Evolutionary conservation across 345 rosid genomes (phyloP).

Genomic region (Fremontodendron californicum): DNA sequence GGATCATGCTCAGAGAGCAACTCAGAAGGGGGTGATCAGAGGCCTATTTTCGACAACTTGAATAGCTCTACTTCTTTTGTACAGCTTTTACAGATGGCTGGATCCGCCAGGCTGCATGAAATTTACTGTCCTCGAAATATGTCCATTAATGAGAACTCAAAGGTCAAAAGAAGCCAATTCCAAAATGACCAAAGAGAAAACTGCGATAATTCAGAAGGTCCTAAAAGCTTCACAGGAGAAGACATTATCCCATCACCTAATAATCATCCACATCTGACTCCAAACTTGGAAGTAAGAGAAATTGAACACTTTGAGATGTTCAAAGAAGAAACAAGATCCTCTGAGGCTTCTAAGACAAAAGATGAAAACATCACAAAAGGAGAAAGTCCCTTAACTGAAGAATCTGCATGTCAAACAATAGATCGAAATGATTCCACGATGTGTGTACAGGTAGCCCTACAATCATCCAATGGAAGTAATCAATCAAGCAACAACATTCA

Average conservation of each 20-base stretch:
- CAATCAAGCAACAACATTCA: conserved; percentile 24
- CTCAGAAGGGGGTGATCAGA: conserved; percentile 35
- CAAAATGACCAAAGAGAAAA: conserved; percentile 20
- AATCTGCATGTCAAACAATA: conserved; percentile 22
- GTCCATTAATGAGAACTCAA: conserved; percentile 26
- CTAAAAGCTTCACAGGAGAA: conserved; percentile 26
- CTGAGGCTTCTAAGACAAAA: conserved; percentile 22
- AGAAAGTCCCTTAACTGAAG: conserved; percentile 19
- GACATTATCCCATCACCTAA: conserved; percentile 23
- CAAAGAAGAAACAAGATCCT: conserved; percentile 32
- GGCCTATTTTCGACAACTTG: conserved; percentile 19
- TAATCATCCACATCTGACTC: conserved; percentile 25
- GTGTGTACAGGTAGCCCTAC: conserved; percentile 20
- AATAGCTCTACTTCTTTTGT: conserved; percentile 32
- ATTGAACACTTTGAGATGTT: conserved; percentile 26
- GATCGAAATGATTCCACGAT: conserved; percentile 23
- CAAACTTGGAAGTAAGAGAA: conserved; percentile 22
- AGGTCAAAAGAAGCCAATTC: conserved; percentile 17
- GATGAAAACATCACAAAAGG: conserved; percentile 17
- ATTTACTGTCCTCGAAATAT: conserved; percentile 23
- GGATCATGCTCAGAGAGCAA: conserved; percentile 46
- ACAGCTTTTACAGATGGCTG: conserved; percentile 54
- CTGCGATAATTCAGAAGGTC: conserved; percentile 18
- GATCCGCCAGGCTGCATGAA: conserved; percentile 29
- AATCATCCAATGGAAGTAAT: conserved; percentile 28